Evolutionary conservation across 495 filamentous ascomycete genomes (phyloP).

Genomic region (Penicillium psychrofluorescens): DNA sequence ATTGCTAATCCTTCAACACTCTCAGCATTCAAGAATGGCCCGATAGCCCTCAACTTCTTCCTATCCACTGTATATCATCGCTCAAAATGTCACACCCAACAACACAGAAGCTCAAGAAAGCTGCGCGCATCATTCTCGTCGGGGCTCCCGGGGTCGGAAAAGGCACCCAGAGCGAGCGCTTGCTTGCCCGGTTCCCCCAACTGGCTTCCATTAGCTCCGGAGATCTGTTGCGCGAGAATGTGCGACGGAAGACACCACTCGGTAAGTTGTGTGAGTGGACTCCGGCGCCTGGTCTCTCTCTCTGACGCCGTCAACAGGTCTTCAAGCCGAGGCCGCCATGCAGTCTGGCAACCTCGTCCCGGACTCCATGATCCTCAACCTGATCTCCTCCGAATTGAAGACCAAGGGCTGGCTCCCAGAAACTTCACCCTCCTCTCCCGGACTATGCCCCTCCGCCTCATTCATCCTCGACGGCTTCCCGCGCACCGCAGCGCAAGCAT

Average conservation of each 20-base stretch:
- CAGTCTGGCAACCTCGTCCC: constrained; percentile 76
- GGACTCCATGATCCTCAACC: constrained; percentile 82
- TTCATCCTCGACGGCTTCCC: constrained; percentile 97
- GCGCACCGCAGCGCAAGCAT: constrained; percentile 74
- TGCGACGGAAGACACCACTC: constrained; percentile 73
- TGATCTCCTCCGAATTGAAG: constrained; percentile 82
- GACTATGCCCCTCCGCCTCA: constrained; percentile 64
- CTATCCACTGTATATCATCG: not conserved
- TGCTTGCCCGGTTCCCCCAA: constrained; percentile 80
- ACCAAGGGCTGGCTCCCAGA: constrained; percentile 70
- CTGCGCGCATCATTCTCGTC: constrained; percentile 89
- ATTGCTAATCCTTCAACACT: not conserved
- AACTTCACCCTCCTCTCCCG: constrained; percentile 20
- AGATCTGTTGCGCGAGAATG: constrained; percentile 87
- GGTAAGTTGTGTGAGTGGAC: constrained; percentile 46
- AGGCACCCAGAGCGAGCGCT: constrained; percentile 85
- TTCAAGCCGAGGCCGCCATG: constrained; percentile 84
- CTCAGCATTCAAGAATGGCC: constrained; percentile 5
- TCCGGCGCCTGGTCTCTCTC: not conserved
- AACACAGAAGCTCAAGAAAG: constrained; percentile 56
- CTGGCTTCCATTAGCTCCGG: constrained; percentile 89
- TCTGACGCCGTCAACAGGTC: constrained; percentile 44
- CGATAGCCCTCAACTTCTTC: not conserved
- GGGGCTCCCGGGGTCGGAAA: constrained; percentile 92
- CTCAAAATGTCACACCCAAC: constrained; percentile 13